These are phyloP conservation scores for Rhizoclosmatium globosum DNA, from an alignment of 192 early-diverging fungal species.

Conservation along the genomic window DNA sequence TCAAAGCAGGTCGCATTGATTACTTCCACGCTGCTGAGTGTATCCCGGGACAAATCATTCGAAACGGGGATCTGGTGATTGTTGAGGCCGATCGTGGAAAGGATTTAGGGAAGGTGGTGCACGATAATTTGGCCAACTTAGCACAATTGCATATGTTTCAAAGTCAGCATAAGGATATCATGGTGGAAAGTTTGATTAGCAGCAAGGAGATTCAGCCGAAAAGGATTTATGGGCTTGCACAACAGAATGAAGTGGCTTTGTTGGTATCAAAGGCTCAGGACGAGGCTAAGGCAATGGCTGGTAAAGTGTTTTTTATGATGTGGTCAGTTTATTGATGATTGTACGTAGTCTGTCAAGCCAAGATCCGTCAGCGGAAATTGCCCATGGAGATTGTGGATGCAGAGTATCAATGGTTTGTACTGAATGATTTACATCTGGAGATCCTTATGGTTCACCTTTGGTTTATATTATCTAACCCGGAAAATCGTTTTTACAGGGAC, in stretches of 20 bases:
- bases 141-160: slow-evolving; percentile 61
- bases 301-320: slow-evolving; percentile 18
- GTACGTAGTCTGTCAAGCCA: slow-evolving; percentile 77
- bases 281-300: slow-evolving; percentile 84
- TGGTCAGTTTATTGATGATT: background rate
- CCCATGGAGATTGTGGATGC: slow-evolving; percentile 97
- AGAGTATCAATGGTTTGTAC: slow-evolving; percentile 94
- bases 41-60: slow-evolving; percentile 46
- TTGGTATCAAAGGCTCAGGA: slow-evolving; percentile 85
- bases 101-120: slow-evolving; percentile 88
- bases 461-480: too few relatives aligned
- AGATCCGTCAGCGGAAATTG: slow-evolving; percentile 88
- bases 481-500: slow-evolving; percentile 67
- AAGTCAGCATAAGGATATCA: slow-evolving; percentile 57
- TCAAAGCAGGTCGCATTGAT: slow-evolving; percentile 87
- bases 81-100: slow-evolving; percentile 92
- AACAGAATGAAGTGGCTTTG: slow-evolving; percentile 80
- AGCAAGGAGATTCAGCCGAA: slow-evolving; percentile 89
- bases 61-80: slow-evolving; percentile 80
- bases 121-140: slow-evolving; percentile 65
- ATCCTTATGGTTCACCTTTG: too few relatives aligned
- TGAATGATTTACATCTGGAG: background rate
- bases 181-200: slow-evolving; percentile 54
- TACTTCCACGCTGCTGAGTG: slow-evolving; percentile 76
- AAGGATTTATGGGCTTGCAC: slow-evolving; percentile 85